Evolutionary conservation across 2,329 filamentous ascomycete genomes (phyloP).

Genomic region (Leptographium radiaticola): DNA sequence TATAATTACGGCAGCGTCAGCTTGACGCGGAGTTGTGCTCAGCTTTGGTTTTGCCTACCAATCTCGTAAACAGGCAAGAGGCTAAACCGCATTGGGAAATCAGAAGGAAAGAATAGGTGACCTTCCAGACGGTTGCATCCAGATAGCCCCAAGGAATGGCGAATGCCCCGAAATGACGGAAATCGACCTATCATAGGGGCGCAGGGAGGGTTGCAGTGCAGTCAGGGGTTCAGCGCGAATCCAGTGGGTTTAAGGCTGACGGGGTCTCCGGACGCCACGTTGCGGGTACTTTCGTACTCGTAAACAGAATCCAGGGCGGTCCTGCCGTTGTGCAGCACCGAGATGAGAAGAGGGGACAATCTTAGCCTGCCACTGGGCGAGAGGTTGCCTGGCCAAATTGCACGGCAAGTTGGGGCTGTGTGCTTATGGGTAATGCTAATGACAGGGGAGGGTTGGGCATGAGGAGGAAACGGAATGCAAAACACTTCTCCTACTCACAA

Average conservation of each 20-base stretch:
- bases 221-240: background rate
- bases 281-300: background rate
- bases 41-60: background rate
- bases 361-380: background rate
- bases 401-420: background rate
- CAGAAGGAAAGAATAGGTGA: background rate
- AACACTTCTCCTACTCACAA: background rate
- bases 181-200: background rate
- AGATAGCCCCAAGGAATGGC: background rate
- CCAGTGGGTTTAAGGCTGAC: slow-evolving; percentile 2
- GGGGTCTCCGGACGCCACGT: background rate
- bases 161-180: slow-evolving; percentile 1
- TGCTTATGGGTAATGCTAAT: too few relatives aligned
- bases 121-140: background rate
- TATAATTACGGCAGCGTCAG: background rate
- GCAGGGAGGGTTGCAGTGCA: background rate
- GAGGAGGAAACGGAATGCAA: background rate
- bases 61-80: background rate
- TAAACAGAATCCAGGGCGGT: background rate
- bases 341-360: background rate
- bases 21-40: background rate
- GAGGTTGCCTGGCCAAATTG: background rate
- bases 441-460: background rate
- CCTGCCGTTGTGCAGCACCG: background rate
- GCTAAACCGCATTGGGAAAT: background rate